phyloP scores from a whole-genome alignment of 2,329 filamentous ascomycete species.

The Pseudocercospora pini-densiflorae region DNA sequence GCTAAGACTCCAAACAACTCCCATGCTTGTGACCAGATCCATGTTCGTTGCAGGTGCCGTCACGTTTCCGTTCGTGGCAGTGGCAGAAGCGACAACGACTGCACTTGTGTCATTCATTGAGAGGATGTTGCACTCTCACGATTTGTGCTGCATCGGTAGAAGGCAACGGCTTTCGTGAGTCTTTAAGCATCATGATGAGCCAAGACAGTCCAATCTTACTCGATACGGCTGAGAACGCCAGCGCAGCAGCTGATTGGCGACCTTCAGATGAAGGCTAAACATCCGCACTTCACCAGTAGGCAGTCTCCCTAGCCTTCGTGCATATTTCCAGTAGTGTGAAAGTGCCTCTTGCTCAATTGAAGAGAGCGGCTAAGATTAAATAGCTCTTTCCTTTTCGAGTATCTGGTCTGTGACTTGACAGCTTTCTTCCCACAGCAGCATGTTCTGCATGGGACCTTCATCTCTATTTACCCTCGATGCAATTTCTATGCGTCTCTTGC shows the following conservation, averaged over 20 bases:
- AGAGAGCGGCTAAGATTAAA: neutral
- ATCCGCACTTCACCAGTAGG: neutral
- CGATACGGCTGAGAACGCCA: neutral
- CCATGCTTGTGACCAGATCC: neutral
- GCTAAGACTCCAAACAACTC: neutral
- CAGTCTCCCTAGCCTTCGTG: neutral
- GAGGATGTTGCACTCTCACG: neutral
- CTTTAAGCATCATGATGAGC: neutral
- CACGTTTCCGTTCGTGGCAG: neutral
- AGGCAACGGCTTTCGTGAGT: neutral
- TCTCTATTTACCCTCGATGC: neutral
- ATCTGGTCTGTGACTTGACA: neutral
- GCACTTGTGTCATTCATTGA: neutral
- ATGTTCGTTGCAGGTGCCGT: neutral
- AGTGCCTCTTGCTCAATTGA: neutral
- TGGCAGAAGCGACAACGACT: neutral
- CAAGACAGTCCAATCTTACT: neutral
- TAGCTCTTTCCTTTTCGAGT: neutral
- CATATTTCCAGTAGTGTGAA: neutral
- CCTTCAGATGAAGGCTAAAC: neutral
- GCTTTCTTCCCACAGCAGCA: neutral
- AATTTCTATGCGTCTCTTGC: neutral
- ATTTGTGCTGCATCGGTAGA: neutral
- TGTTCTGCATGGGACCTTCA: neutral
- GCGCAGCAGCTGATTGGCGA: constrained; percentile 1